Percentiles rank a stretch among this genome's conserved stretches.
phyloP scores from a whole-genome alignment of 2,329 filamentous ascomycete genomes.

The Venturia nashicola region DNA sequence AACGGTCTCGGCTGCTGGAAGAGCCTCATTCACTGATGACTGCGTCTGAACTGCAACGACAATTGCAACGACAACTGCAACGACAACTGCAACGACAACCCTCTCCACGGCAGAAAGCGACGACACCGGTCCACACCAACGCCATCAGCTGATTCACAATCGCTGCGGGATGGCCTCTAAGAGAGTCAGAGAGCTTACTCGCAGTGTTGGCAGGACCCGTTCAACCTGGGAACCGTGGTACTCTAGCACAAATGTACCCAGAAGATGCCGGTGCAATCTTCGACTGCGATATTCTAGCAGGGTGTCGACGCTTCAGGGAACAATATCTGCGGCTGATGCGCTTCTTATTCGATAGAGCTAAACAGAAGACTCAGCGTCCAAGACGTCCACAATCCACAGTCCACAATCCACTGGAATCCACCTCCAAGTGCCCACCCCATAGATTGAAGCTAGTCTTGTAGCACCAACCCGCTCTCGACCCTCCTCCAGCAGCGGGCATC shows the following conservation, averaged over 20 bases:
- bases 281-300: background rate
- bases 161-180: background rate
- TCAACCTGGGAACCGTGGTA: background rate
- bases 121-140: background rate
- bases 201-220: background rate
- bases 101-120: too few species aligned
- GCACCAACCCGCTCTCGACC: too few species aligned
- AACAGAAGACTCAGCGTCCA: background rate
- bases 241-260: background rate
- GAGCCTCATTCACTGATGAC: background rate
- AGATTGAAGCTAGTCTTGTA: background rate
- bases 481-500: too few species aligned
- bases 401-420: too few species aligned
- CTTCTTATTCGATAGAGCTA: background rate
- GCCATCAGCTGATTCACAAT: constrained; percentile 1
- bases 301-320: background rate
- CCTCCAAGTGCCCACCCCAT: background rate
- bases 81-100: too few species aligned
- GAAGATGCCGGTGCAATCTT: background rate
- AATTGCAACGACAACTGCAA: too few species aligned
- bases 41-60: background rate
- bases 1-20: background rate
- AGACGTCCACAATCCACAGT: background rate
- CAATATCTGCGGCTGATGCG: constrained; percentile 1
- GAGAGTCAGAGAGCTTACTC: background rate